phyloP scores from a whole-genome alignment of 306 rosid genomes.

The Cyclanthera cordifolia region DNA sequence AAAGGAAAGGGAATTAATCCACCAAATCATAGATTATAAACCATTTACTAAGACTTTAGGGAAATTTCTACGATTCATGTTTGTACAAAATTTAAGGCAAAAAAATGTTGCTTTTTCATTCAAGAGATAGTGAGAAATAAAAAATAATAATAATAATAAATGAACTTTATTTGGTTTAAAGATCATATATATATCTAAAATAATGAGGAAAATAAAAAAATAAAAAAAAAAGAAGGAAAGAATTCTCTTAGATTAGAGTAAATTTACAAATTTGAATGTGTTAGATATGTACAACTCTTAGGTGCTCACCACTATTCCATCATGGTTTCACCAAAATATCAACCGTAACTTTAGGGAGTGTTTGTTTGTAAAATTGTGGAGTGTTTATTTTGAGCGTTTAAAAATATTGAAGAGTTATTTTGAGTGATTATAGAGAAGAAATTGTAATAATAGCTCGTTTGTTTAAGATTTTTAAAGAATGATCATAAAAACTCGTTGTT shows the following conservation, averaged over 20 bases:
- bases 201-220: background rate
- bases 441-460: no score
- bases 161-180: background rate
- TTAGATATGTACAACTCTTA: background rate
- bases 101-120: slow-evolving; percentile 6
- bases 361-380: no score
- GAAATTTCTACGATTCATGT: background rate
- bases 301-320: background rate
- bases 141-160: background rate
- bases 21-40: background rate
- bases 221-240: background rate
- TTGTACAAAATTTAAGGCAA: background rate
- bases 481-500: no score
- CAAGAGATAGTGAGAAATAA: background rate
- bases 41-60: background rate
- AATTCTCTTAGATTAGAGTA: background rate
- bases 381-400: no score
- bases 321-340: background rate
- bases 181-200: background rate
- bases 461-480: no score
- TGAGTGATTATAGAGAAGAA: no score
- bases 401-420: no score
- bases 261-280: background rate
- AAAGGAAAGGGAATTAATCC: background rate
- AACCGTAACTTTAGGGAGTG: no score